Percentiles rank a stretch among this genome's conserved stretches.
phyloP scores from a whole-genome alignment of 2,329 filamentous ascomycete genomes.

The Fusarium verrucosum region DNA sequence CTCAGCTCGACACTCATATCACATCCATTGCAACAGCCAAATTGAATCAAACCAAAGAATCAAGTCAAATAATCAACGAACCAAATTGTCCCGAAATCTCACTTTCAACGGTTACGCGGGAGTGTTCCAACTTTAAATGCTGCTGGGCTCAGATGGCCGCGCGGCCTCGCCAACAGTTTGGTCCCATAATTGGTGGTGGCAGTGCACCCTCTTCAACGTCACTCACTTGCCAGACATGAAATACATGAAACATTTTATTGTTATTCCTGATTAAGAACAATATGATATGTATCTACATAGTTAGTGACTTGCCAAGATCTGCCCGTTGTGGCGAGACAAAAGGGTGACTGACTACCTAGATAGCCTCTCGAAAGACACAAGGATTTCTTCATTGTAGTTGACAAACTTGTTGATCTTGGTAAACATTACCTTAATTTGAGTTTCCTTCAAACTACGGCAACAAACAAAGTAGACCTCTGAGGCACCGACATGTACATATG shows the following conservation, averaged over 20 bases:
- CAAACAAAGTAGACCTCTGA: too few species aligned
- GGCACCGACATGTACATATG: too few species aligned
- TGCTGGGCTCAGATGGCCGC: conserved; percentile 26
- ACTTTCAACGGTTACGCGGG: background rate
- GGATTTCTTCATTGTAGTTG: background rate
- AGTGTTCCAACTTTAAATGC: conserved; percentile 18
- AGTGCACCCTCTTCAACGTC: conserved; percentile 36
- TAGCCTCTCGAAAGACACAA: too few species aligned
- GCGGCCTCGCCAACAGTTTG: conserved; percentile 33
- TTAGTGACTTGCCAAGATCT: background rate
- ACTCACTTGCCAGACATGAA: background rate
- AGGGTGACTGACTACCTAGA: too few species aligned
- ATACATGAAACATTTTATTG: background rate
- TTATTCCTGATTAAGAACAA: background rate
- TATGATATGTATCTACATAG: too few species aligned
- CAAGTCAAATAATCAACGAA: background rate
- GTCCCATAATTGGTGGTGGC: conserved; percentile 37
- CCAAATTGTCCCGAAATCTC: background rate
- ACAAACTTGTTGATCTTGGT: background rate
- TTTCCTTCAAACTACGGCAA: too few species aligned
- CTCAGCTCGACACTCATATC: background rate
- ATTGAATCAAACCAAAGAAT: too few species aligned
- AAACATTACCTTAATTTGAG: too few species aligned
- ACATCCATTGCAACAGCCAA: background rate
- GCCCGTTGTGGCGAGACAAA: background rate